Percentiles rank a stretch among this genome's conserved stretches.
Evolutionary conservation across 257 asterid species (phyloP).

Genomic region (Jaltomata sinuosa): DNA sequence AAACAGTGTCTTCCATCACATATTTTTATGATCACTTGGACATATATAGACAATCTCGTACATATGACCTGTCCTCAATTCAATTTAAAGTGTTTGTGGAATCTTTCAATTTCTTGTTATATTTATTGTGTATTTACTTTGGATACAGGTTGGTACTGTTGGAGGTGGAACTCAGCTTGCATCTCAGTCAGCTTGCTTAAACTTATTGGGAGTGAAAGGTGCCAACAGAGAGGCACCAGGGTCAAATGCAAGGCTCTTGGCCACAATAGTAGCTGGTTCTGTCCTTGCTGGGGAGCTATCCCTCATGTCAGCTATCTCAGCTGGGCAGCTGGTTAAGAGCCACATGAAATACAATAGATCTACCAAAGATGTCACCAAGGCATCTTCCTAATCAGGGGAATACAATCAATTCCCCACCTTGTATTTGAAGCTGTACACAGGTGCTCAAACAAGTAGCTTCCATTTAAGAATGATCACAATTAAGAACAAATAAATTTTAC

Average conservation of each 20-base stretch:
- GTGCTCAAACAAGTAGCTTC: background rate
- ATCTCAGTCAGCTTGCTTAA: constrained; percentile 44
- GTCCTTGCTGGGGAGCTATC: constrained; percentile 48
- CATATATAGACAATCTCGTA: background rate
- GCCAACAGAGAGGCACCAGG: constrained; percentile 38
- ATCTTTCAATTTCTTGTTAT: background rate
- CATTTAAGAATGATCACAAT: background rate
- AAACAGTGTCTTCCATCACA: background rate
- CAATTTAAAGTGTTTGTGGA: background rate
- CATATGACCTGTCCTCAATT: background rate
- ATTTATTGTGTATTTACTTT: background rate
- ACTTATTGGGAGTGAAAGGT: constrained; percentile 43
- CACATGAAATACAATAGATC: constrained; percentile 48
- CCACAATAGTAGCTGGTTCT: constrained; percentile 41
- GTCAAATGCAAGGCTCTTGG: constrained; percentile 35
- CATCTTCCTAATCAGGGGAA: constrained; percentile 11
- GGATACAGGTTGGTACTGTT: constrained; percentile 37
- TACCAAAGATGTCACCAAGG: constrained; percentile 25
- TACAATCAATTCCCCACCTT: background rate
- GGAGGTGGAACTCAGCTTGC: constrained; percentile 52
- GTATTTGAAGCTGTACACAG: background rate
- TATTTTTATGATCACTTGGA: background rate
- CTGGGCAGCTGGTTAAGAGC: constrained; percentile 44
- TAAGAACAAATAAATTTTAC: background rate
- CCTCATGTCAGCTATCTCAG: constrained; percentile 40